Conservation (phyloP, 1,284 basidiomycete genomes). For the Anthracocystis walkeri region DNA sequence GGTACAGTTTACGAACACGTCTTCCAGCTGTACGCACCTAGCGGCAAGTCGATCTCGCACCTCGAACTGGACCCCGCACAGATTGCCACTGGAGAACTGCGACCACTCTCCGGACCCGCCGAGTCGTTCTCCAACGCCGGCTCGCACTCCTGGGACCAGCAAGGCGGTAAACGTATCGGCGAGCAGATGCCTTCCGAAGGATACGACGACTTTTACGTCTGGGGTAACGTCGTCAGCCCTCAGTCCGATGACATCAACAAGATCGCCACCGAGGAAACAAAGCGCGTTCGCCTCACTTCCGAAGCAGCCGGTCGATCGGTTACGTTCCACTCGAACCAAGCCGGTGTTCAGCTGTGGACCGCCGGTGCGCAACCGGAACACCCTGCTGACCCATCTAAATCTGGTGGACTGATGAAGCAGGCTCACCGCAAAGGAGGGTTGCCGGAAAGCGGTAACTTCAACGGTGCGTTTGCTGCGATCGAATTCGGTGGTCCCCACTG, state of each 20-base stretch:
- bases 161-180: constrained; percentile 41
- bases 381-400: constrained; percentile 38
- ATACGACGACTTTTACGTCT: constrained; percentile 66
- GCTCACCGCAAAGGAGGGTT: constrained; percentile 40
- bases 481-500: constrained; percentile 66
- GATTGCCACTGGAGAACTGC: constrained; percentile 55
- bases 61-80: constrained; percentile 49
- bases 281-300: constrained; percentile 37
- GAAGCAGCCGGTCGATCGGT: constrained; percentile 49
- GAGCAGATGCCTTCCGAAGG: constrained; percentile 39
- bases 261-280: constrained; percentile 35
- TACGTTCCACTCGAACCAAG: constrained; percentile 58
- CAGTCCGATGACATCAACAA: constrained; percentile 32
- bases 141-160: constrained; percentile 47
- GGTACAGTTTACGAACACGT: constrained; percentile 47
- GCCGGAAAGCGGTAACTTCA: constrained; percentile 42
- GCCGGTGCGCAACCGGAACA: constrained; percentile 46
- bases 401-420: constrained; percentile 46
- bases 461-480: constrained; percentile 51
- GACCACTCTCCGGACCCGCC: constrained; percentile 6
- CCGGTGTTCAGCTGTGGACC: constrained; percentile 61
- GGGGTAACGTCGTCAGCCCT: constrained; percentile 42
- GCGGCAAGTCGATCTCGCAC: constrained; percentile 38
- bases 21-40: constrained; percentile 44
- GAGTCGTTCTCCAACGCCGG: constrained; percentile 39